phyloP scores from a whole-genome alignment of 192 early-diverging fungal species.

The Coemansia sp. region DNA sequence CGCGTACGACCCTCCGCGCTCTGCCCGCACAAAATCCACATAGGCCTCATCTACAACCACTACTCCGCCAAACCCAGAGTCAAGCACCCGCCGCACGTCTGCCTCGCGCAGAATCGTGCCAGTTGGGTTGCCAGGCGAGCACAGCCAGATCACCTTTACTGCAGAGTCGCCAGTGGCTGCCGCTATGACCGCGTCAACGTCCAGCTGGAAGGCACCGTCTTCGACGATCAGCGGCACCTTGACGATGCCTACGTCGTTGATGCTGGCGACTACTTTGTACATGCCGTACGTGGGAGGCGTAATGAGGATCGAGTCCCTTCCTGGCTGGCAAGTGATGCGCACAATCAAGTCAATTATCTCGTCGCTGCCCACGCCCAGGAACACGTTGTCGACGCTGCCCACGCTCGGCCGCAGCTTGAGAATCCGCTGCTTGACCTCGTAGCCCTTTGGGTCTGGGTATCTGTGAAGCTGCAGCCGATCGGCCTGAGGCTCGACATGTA shows the following conservation, averaged over 20 bases:
- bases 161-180: constrained; percentile 69
- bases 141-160: constrained; percentile 94
- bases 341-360: constrained; percentile 94
- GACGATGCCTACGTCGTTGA: constrained; percentile 93
- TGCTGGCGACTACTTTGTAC: constrained; percentile 91
- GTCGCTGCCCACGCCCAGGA: constrained; percentile 97
- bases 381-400: constrained; percentile 72
- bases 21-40: constrained; percentile 86
- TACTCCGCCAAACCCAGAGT: constrained; percentile 72
- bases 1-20: constrained; percentile 71
- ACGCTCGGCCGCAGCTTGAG: constrained; percentile 71
- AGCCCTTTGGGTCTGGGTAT: constrained; percentile 96
- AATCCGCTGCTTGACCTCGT: constrained; percentile 79
- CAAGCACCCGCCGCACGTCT: constrained; percentile 58
- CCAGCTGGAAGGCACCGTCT: constrained; percentile 58
- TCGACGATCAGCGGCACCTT: constrained; percentile 84
- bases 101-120: constrained; percentile 77
- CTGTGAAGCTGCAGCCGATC: constrained; percentile 72
- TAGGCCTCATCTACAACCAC: constrained; percentile 99
- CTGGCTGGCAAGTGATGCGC: constrained; percentile 88
- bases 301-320: constrained; percentile 89
- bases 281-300: constrained; percentile 99
- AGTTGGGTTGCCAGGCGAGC: constrained; percentile 99
- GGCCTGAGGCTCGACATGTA: constrained; percentile 8
- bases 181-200: constrained; percentile 49